Base-by-base conservation (phyloP, 805 yeast species). In the Saccharomycopsis sp. region DNA sequence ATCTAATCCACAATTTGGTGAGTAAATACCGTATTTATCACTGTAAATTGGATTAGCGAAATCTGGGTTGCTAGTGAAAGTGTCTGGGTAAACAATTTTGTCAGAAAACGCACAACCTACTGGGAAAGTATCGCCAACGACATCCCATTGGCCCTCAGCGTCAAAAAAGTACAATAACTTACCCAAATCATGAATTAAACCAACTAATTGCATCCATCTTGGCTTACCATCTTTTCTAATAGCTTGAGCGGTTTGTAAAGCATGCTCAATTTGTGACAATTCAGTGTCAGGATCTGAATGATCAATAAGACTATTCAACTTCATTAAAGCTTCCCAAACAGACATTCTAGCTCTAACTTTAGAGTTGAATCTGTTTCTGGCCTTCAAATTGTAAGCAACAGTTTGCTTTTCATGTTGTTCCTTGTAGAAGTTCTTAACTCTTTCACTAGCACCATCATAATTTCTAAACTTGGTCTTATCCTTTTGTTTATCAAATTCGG, bases 131-230 rank as follows among this genome's bases (percentile, higher is more conserved):
- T 81, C 87, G 7, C 87, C 87, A 21, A 81, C 87, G 28, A 81
- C 87, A 56, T 80, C 86, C 86, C 86, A 81, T 58, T 81, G 86
- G 4, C 86, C 86, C 53, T 75, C 71, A n/a, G 85, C 79, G 53
- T 79, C 85, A 55, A 72, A 81, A 51, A 80, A 81, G 57, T 81
- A 81, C n/a, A 81, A 64, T 16, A 81, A 66, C 54, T 81, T 81
- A 1, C 87, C 87, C 47, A 81, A 61, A 56, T 81, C 87, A 55
- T 81, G 87, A 32, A 81, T 77, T 31, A 81, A 61, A 1, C 87
- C 87, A 5, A 81, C 85, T 20, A 80, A 60, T 58, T 81, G 86
- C 66, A 81, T 79, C 87, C 87, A 81, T 32, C 85, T 61, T 1
- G 87, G 86, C 56, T 77, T 76, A 2, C 74, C 73, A 53, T 80